Base-by-base conservation (phyloP, 2,329 filamentous ascomycete species). In the Xylaria sp. region DNA sequence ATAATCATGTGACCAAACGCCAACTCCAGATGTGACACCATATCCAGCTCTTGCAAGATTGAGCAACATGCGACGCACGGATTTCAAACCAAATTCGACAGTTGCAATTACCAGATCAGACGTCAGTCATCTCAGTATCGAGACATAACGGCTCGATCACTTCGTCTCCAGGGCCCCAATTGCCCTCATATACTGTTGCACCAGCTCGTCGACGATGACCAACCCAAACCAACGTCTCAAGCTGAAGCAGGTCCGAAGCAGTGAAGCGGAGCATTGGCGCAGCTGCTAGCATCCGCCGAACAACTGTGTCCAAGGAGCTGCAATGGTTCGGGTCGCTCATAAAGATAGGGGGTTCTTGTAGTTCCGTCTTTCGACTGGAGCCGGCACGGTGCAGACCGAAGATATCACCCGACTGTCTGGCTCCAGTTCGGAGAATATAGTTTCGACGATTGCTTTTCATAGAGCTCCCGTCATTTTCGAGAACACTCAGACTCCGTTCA, bases 181-280 rank as follows among this genome's bases (percentile, higher is more conserved):
- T 96, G 70, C 96, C 96, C 81, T 99, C 96, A 74, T 92, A 99
- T 61, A 99, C 90, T 0, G 94, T 97, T n/a, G 96, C 96, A 52
- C 94, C 93, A 12, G 94, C 93, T 63, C 91, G 90, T 63, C 94
- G 90, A 70, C 94, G 90, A 59, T 84, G 82, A 63, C 90, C 87
- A 36, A 97, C 91, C 92, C 96, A 99, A 69, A 86, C 87, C 60
- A 97, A 86, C 28, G 93, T 93, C 57, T 90, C 89, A 1, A 90
- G 87, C 53, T 87, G 82, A 55, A 97, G 86, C 12, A 99, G 82
- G 70, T 97, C 87, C 60, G 91, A 86, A 28, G 93, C 87, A 1
- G 86, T 87, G 4, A 95, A 96, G 61, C 96, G 91, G 58, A 90
- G 83, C 13, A 83, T 80, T 0, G 94, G 93, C 56, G 92, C 85